Evolutionary conservation across 2,329 filamentous ascomycete genomes (phyloP).

Genomic region (Fusarium sp.): DNA sequence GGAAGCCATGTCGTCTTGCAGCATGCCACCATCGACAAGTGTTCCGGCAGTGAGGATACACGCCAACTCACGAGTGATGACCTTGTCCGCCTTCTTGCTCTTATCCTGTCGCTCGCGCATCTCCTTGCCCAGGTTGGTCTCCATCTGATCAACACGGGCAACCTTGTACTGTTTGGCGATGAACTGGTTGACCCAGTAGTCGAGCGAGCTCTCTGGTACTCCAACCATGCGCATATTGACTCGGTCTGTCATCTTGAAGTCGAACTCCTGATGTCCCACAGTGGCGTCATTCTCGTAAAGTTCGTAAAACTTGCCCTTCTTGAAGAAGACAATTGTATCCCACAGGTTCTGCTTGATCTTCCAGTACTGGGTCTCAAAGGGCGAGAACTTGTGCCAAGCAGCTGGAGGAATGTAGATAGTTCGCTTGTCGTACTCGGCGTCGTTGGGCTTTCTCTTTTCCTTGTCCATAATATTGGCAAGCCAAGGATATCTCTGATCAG

Average conservation of each 20-base stretch:
- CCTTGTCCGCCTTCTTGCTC: constrained; percentile 84
- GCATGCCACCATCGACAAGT: constrained; percentile 93
- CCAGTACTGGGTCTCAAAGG: constrained; percentile 99
- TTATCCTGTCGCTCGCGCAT: constrained; percentile 91
- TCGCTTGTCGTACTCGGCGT: constrained; percentile 91
- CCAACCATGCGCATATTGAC: constrained; percentile 99
- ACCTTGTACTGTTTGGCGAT: constrained; percentile 99
- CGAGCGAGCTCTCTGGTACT: constrained; percentile 94
- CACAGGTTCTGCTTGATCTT: constrained; percentile 98
- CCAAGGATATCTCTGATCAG: constrained; percentile 90
- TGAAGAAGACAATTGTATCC: constrained; percentile 99
- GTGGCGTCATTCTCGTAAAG: constrained; percentile 98
- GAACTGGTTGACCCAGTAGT: constrained; percentile 98
- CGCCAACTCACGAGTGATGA: constrained; percentile 90
- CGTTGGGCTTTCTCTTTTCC: constrained; percentile 79
- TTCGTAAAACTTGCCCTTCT: constrained; percentile 99
- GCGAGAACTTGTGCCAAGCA: constrained; percentile 85
- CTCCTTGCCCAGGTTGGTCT: constrained; percentile 94
- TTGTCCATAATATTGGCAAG: constrained; percentile 87
- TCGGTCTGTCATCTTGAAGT: constrained; percentile 95
- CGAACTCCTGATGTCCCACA: constrained; percentile 94
- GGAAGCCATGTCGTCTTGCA: constrained; percentile 97
- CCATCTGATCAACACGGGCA: constrained; percentile 94
- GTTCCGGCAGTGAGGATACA: constrained; percentile 93
- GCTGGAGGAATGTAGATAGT: constrained; percentile 89